These are phyloP conservation scores for Balamuthia mandrillaris DNA, from an alignment of 208 protist genomes.

Conservation along the genomic window DNA sequence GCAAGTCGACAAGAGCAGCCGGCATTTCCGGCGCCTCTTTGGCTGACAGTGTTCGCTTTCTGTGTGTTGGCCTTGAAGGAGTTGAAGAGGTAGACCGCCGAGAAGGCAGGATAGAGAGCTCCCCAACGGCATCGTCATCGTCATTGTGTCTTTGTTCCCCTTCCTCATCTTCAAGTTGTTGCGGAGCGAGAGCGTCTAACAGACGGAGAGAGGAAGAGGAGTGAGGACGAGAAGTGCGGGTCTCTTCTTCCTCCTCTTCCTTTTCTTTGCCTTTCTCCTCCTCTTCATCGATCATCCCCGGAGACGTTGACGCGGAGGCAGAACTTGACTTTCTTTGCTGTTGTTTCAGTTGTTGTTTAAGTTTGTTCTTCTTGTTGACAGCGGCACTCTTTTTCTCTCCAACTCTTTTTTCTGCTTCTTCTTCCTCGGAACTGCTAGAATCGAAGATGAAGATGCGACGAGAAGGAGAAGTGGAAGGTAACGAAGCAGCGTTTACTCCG, in stretches of 20 bases:
- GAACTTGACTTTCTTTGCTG: no score
- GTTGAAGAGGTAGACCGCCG: no score
- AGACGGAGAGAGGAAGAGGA: neutral
- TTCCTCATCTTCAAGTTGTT: neutral
- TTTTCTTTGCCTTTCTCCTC: conserved; percentile 16
- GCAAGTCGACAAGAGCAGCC: no score
- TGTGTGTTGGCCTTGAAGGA: no score
- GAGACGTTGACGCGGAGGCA: no score
- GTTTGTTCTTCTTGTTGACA: neutral
- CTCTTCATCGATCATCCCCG: neutral
- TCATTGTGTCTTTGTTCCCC: neutral
- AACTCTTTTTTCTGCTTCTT: neutral
- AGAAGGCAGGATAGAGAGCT: no score
- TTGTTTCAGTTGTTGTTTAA: neutral
- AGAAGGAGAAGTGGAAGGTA: no score
- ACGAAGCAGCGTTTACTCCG: no score
- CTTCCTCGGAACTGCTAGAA: neutral
- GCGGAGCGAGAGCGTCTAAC: neutral
- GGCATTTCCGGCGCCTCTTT: no score
- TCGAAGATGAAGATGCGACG: conserved; percentile 9
- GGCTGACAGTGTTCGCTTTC: no score
- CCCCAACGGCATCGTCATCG: no score
- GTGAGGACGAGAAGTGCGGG: neutral
- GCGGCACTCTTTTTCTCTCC: neutral
- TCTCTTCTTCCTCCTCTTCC: neutral